Evolutionary conservation across 805 yeast genomes (phyloP), one percentile per base, ranked within the genome.

Genomic region (Candida krabiensis): DNA sequence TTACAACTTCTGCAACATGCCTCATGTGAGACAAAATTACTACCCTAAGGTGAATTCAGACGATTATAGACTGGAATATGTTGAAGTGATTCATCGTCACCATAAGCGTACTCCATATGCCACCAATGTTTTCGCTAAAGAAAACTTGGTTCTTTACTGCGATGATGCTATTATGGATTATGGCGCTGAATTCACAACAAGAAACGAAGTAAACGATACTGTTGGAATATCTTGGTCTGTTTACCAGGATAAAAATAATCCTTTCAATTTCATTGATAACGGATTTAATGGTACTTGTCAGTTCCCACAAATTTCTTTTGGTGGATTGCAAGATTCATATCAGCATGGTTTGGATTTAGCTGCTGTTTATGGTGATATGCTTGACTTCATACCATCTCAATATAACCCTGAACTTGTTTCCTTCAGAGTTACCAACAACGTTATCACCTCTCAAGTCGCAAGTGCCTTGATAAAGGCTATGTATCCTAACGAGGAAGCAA

Each of bases 1-100:
- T 11, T 69, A 69, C 49, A 61, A 69, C 56, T 69, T 66, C 49
- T 69, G 75, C 46, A 62, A 62, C 46, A 70, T 69, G 73, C 75
- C 75, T 5, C 73, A 65, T 41, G 57, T 54, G n/a, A 62, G 67
- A 28, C 53, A 61, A 11, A 57, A 63, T 14, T 60, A 53, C 21
- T 60, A 60, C 28, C 53, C 56, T 5, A 18, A 16, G 3, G 47
- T 53, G 5, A 44, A 50, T 19, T 4, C 37, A 4, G 49, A 47
- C 4, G 46, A 48, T 15, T 67, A 60, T 39, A 52, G 50, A 22
- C 35, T 68, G 30, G 47, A 54, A 11, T 67, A 65, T 35, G 69
- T 68, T 17, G 72, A 69, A 39, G 44, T 66, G 31, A 54, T 69
- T 17, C 75, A 69, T 43, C 63, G 74, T 23, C 74, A 69, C 43